Percentiles rank a stretch among this genome's conserved stretches.
Evolutionary conservation across 1,284 basidiomycete species (phyloP).

Genomic region (Puccinia coronata): DNA sequence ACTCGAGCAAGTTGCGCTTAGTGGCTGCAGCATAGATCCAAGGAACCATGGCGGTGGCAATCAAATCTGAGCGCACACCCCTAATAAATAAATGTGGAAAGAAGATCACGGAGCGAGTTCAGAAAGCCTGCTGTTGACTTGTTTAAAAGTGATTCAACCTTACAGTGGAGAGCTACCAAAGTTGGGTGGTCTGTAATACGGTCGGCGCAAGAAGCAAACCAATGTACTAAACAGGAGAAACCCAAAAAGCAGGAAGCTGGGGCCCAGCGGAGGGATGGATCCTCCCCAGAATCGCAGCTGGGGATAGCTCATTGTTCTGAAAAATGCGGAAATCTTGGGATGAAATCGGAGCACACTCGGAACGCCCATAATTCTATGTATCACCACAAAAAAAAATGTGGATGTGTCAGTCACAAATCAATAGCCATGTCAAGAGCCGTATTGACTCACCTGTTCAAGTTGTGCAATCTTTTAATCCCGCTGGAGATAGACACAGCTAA

Average conservation of each 20-base stretch:
- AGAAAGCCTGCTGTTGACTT: no score
- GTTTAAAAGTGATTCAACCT: background rate
- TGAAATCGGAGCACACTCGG: constrained; percentile 20
- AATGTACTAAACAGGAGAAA: constrained; percentile 35
- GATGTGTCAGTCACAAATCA: no score
- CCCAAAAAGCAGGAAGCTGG: constrained; percentile 31
- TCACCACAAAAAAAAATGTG: background rate
- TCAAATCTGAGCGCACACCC: constrained; percentile 29
- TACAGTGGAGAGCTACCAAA: constrained; percentile 29
- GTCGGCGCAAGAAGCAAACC: constrained; percentile 29
- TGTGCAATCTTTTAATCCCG: constrained; percentile 39
- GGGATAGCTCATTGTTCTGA: constrained; percentile 37
- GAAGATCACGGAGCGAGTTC: background rate
- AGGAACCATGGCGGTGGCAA: constrained; percentile 40
- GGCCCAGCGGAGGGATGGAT: constrained; percentile 27
- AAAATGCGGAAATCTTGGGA: constrained; percentile 32
- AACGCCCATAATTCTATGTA: constrained; percentile 17
- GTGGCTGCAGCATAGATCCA: constrained; percentile 26
- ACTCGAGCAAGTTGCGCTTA: constrained; percentile 26
- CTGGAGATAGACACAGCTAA: constrained; percentile 16
- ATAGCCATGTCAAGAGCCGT: no score
- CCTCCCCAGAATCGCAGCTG: constrained; percentile 5
- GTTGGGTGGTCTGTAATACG: constrained; percentile 23
- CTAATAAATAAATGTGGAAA: background rate
- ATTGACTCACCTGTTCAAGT: constrained; percentile 40